phyloP scores from a whole-genome alignment of 345 rosid species.

The Xanthoceras sorbifolium region DNA sequence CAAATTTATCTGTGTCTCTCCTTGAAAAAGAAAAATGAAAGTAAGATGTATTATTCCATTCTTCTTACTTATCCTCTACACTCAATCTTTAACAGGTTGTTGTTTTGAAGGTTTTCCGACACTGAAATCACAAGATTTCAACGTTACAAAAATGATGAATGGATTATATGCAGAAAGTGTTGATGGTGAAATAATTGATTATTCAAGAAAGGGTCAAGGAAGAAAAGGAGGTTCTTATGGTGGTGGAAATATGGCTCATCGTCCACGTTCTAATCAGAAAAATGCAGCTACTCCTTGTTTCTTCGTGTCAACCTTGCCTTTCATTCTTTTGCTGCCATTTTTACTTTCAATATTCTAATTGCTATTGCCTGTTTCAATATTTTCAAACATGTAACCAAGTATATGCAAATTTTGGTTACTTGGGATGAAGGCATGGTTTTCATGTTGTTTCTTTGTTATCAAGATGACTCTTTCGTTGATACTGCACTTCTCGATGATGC shows the following conservation, averaged over 20 bases:
- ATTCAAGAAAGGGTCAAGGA: constrained; percentile 17
- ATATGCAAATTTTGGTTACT: no score
- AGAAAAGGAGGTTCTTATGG: constrained; percentile 44
- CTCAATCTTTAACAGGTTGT: constrained; percentile 16
- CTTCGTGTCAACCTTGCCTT: constrained; percentile 22
- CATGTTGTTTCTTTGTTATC: no score
- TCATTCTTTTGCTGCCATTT: neutral
- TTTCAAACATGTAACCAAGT: no score
- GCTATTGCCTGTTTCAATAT: no score
- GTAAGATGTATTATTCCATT: constrained; percentile 18
- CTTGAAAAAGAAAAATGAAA: constrained; percentile 17
- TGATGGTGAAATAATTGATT: neutral
- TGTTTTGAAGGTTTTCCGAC: constrained; percentile 16
- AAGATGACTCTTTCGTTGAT: no score
- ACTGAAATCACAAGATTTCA: constrained; percentile 13
- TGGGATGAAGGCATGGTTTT: no score
- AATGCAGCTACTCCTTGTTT: constrained; percentile 25
- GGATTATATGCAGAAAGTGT: constrained; percentile 5
- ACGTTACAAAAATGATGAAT: no score
- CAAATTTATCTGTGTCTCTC: no score
- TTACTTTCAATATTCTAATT: neutral
- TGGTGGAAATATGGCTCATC: constrained; percentile 30
- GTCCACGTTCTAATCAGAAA: constrained; percentile 2
- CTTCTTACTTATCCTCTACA: constrained; percentile 25
- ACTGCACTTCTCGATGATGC: no score